Base-by-base conservation (phyloP, 345 rosid genomes). In the Anacardium occidentale region DNA sequence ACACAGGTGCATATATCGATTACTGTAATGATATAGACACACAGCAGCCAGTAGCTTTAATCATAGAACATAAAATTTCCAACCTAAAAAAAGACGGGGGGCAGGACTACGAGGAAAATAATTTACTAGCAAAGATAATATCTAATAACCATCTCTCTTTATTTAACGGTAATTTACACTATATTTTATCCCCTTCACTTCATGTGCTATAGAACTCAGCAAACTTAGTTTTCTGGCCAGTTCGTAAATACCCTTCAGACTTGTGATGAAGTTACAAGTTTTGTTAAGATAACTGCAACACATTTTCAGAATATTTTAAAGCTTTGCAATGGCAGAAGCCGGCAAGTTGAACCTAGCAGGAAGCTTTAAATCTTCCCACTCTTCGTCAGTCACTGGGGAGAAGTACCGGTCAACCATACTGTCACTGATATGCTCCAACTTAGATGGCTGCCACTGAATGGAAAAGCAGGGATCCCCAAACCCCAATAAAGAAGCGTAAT, bases 371-470 rank as follows among this genome's bases (percentile, higher is more conserved):
- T 93, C 97, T 75, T 93, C 89, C 91, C 90, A 88, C 11, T 74
- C 83, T 58, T 75, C 77, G 61, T 83, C 85, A 26, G 83, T 84
- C 67, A 91, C 70, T 77, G 77, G 85, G 50, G 83, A 63, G 76
- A 93, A 93, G 80, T 88, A 91, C 13, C 70, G 61, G 71, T 91
- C 92, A 48, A 93, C 90, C 88, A 79, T 83, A 62, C 44, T 37
- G 40, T 87, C 85, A 68, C 79, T 72, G 55, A 91, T 68, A 40
- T 82, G 89, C 75, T 89, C 90, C 85, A 89, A 65, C 75, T 80
- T 84, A 24, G 85, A 70, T 60, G 98, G 97, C 80, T 89, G 88
- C 98, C 98, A 93, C 98, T 85, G 81, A 34, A 50, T 9, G 47
- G 20, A 13, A 71, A 37, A 17, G 5, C 48, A 22, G 52, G 42